Percentiles rank a stretch among this genome's conserved stretches.
Evolutionary conservation across 1,139 yeast species (phyloP).

Genomic region (Candida labiduridarum): DNA sequence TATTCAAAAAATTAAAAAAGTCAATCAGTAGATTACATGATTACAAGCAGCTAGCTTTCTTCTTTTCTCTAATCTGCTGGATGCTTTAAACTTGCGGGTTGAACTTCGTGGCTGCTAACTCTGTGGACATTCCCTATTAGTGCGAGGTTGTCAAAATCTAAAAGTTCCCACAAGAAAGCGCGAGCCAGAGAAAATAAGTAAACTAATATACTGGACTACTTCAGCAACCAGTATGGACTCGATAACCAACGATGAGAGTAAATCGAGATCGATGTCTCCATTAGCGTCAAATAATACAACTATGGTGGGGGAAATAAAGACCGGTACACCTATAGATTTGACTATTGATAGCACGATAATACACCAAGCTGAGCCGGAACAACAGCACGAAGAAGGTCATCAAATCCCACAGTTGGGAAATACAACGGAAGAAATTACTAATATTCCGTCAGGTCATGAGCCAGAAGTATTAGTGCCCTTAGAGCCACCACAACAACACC

Average conservation of each 20-base stretch:
- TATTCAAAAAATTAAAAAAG: too few relatives aligned
- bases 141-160: too few relatives aligned
- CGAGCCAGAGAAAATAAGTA: neutral
- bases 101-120: too few relatives aligned
- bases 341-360: conserved; percentile 11
- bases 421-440: neutral
- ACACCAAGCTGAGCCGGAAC: neutral
- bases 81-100: too few relatives aligned
- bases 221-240: neutral
- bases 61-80: too few relatives aligned
- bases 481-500: neutral
- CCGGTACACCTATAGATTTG: conserved; percentile 13
- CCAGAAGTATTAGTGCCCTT: neutral
- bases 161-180: too few relatives aligned
- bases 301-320: conserved; percentile 13
- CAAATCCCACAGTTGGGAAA: neutral
- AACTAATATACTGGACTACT: neutral
- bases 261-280: conserved; percentile 7
- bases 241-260: neutral
- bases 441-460: neutral
- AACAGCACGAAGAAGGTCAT: neutral
- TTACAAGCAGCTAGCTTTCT: too few relatives aligned
- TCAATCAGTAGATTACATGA: too few relatives aligned
- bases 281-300: conserved; percentile 3
- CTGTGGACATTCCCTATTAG: too few relatives aligned